These are phyloP conservation scores for Sclerotinia subarctica DNA, from an alignment of 2,329 filamentous ascomycete genomes.

Conservation along the genomic window DNA sequence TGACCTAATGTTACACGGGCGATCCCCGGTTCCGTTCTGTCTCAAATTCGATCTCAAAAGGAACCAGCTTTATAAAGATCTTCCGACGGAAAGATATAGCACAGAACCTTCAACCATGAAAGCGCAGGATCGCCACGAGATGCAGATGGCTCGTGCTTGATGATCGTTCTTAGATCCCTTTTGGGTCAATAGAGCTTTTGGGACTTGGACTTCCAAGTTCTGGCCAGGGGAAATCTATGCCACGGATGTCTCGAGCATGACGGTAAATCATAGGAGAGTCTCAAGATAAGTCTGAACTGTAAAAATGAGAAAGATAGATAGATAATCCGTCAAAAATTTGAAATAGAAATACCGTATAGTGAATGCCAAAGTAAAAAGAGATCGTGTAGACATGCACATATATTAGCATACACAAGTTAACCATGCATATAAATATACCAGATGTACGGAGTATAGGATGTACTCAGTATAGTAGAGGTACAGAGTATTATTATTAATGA, in stretches of 20 bases:
- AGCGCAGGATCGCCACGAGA: constrained; percentile 13
- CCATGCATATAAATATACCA: not conserved
- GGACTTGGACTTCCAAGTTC: constrained; percentile 7
- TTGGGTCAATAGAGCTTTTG: not conserved
- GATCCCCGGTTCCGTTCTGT: constrained; percentile 4
- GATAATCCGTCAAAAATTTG: not conserved
- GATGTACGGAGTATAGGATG: not conserved
- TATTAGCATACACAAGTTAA: too few species aligned
- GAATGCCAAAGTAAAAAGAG: too few species aligned
- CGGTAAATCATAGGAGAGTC: not conserved
- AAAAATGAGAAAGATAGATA: not conserved
- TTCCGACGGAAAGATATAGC: constrained; percentile 15
- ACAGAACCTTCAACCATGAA: constrained; percentile 10
- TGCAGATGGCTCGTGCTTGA: constrained; percentile 21
- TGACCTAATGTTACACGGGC: not conserved
- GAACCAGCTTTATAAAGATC: constrained; percentile 6
- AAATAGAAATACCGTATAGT: not conserved
- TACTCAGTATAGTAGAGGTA: not conserved
- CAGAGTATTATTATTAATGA: not conserved
- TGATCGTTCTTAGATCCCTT: constrained; percentile 2
- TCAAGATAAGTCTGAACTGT: not conserved
- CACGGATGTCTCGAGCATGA: not conserved
- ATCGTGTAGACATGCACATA: not conserved
- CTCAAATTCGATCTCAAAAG: not conserved
- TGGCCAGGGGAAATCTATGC: not conserved